phyloP scores from a whole-genome alignment of 2,329 filamentous ascomycete genomes.

The Akanthomyces dipterigenus region DNA sequence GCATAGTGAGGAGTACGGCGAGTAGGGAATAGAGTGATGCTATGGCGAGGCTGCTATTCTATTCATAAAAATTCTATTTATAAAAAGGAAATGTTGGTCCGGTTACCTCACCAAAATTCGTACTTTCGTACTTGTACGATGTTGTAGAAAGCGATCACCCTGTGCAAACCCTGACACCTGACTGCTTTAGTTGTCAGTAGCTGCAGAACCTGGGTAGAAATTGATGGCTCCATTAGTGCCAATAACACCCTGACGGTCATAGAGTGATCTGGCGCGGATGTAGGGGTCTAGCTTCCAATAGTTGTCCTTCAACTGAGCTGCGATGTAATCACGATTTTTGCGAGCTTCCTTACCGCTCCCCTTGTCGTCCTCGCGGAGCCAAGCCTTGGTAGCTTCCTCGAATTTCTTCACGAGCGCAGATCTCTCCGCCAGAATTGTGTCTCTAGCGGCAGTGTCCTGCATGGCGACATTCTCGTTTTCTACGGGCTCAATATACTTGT shows the following conservation, averaged over 20 bases:
- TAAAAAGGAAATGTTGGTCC: neutral
- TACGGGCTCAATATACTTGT: constrained; percentile 71
- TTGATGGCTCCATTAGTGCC: constrained; percentile 59
- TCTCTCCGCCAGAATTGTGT: constrained; percentile 57
- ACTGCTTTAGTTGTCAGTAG: constrained; percentile 12
- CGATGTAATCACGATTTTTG: constrained; percentile 53
- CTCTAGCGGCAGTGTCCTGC: constrained; percentile 56
- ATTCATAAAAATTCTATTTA: neutral
- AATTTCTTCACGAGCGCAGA: constrained; percentile 62
- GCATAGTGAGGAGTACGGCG: neutral
- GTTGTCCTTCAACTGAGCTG: constrained; percentile 57
- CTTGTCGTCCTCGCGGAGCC: constrained; percentile 51
- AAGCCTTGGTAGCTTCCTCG: constrained; percentile 66
- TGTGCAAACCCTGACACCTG: neutral
- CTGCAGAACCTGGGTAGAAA: constrained; percentile 49
- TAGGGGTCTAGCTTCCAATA: constrained; percentile 93
- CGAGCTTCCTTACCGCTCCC: constrained; percentile 41
- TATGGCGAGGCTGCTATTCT: neutral
- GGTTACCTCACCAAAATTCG: too few relatives aligned
- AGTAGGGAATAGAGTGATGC: neutral
- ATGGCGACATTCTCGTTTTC: constrained; percentile 70
- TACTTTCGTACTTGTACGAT: neutral
- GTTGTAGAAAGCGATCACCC: neutral
- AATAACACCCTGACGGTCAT: constrained; percentile 75
- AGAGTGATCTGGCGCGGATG: constrained; percentile 72